Conservation (phyloP, 2,329 filamentous ascomycete species). For the Neospermospora avenae region DNA sequence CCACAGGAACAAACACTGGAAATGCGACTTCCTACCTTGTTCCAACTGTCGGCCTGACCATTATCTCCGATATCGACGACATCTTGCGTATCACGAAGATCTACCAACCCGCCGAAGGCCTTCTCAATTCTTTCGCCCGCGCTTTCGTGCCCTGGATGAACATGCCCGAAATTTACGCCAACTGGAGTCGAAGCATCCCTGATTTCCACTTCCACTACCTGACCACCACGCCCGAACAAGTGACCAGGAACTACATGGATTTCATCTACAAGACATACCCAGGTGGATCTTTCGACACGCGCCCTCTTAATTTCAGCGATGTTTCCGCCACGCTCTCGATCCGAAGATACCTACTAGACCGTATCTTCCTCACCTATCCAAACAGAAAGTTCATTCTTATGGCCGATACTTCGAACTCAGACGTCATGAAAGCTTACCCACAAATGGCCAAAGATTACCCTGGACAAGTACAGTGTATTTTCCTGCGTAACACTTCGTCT, state of each 20-base stretch:
- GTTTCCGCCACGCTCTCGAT: conserved; percentile 68
- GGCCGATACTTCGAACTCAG: conserved; percentile 72
- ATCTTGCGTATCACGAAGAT: conserved; percentile 80
- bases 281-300: conserved; percentile 65
- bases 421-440: conserved; percentile 67
- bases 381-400: conserved; percentile 71
- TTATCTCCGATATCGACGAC: conserved; percentile 77
- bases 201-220: conserved; percentile 79
- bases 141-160: conserved; percentile 71
- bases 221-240: conserved; percentile 76
- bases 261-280: conserved; percentile 79
- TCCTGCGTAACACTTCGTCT: conserved; percentile 69
- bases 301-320: conserved; percentile 77
- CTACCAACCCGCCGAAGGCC: conserved; percentile 69
- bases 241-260: conserved; percentile 74
- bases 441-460: conserved; percentile 63
- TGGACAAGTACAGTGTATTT: conserved; percentile 72
- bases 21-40: conserved; percentile 77
- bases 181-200: conserved; percentile 65
- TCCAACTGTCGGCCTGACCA: conserved; percentile 64
- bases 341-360: conserved; percentile 65
- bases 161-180: conserved; percentile 76
- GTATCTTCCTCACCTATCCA: conserved; percentile 73
- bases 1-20: conserved; percentile 60
- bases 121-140: conserved; percentile 73